These are phyloP conservation scores for Boeremia exigua DNA, from an alignment of 2,329 filamentous ascomycete genomes.

Conservation along the genomic window DNA sequence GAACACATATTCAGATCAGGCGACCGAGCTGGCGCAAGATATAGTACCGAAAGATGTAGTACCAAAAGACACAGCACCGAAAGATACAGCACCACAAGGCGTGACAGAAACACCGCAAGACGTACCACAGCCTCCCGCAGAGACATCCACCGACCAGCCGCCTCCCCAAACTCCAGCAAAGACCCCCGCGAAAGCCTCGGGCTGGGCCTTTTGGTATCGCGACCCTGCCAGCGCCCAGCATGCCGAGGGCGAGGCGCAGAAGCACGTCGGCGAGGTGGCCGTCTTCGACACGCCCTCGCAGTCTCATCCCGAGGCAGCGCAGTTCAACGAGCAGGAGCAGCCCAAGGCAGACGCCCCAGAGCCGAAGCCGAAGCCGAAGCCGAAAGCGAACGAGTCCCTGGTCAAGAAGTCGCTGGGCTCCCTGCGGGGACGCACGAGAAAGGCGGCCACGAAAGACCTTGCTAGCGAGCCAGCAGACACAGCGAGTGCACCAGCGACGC, in stretches of 20 bases:
- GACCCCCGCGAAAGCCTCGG: slow-evolving; percentile 61
- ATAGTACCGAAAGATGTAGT: not conserved
- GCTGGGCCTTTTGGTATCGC: slow-evolving; percentile 83
- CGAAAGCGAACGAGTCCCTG: slow-evolving; percentile 21
- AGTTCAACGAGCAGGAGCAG: slow-evolving; percentile 55
- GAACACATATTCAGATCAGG: slow-evolving; percentile 15
- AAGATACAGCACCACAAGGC: too few relatives aligned
- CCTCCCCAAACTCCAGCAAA: slow-evolving; percentile 19
- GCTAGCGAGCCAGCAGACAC: slow-evolving; percentile 27
- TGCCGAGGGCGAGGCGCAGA: slow-evolving; percentile 64
- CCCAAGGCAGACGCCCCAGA: slow-evolving; percentile 29
- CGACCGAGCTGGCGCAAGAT: slow-evolving; percentile 14
- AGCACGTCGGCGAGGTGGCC: slow-evolving; percentile 59
- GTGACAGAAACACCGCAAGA: too few relatives aligned
- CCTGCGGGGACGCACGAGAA: slow-evolving; percentile 39
- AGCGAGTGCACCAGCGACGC: slow-evolving; percentile 48
- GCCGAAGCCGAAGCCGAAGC: slow-evolving; percentile 21
- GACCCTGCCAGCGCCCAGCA: slow-evolving; percentile 61
- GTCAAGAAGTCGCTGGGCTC: slow-evolving; percentile 41
- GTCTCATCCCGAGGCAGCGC: slow-evolving; percentile 57
- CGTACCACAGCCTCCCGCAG: not conserved
- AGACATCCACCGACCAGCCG: not conserved
- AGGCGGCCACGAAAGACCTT: slow-evolving; percentile 27
- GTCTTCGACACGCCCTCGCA: slow-evolving; percentile 59
- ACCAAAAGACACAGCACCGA: not conserved